Base-by-base conservation (phyloP, 805 yeast species). In the Yarrowia sp. region DNA sequence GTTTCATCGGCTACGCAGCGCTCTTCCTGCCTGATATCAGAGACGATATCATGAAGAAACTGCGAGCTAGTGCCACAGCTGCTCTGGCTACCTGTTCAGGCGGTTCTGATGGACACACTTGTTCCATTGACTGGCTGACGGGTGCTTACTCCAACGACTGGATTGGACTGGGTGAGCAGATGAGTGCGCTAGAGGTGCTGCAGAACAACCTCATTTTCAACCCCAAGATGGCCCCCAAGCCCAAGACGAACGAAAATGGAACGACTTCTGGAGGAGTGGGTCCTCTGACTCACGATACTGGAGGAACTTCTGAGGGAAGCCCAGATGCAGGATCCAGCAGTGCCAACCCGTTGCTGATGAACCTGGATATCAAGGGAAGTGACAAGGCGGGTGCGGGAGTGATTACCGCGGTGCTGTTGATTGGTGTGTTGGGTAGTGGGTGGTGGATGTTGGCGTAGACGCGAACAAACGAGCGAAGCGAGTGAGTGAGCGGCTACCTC, bases 331-430 rank as follows among this genome's bases (percentile, higher is more conserved):
- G 66, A 16, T 79, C 84, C 55, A 73, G 79, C 45, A 78, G 80
- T 53, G 38, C 56, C 1, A 63, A 63, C 56, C 67, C 67, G 4
- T 40, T 63, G 36, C 8, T 63, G 22, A 63, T 22, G 40, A 49
- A 63, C 5, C 70, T 73, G 26, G 79, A 77, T 0, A 86, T 92
- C 52, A 80, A 86, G 0, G 77, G 81, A 0, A 86, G 85, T 70
- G 97, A 91, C 75, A 85, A 83, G 73, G 97, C 92, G 1, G 98
- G 98, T 63, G 97, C 98, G 0, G 97, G 96, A 59, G 81, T 93
- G 26, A 77, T 91, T 52, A 94, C 99, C 0, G 96, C 93, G 0
- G 77, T 91, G 7, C 87, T 89, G 0, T 77, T 91, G 71, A 85
- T 86, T 1, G 76, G 82, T 2, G 73, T 92, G 32, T 76, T 87